Percentiles rank a stretch among this genome's conserved stretches.
These are phyloP conservation scores for Tolypocladium guangdongense DNA, from an alignment of 2,329 filamentous ascomycete genomes.

Conservation along the genomic window DNA sequence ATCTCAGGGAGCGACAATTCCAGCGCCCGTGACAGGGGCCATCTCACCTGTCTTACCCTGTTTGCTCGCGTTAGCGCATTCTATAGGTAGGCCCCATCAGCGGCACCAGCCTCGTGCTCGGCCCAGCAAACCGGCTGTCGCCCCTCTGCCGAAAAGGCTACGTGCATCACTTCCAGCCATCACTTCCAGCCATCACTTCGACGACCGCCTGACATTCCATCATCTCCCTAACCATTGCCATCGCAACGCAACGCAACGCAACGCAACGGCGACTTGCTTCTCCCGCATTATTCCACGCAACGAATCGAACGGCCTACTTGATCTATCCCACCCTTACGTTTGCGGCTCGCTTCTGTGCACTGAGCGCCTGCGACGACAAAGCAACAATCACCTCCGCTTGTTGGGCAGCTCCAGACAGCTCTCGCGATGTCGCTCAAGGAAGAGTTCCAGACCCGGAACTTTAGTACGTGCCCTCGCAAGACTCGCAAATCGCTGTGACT, in stretches of 20 bases:
- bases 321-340: neutral
- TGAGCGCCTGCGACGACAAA: constrained; percentile 4
- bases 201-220: constrained; percentile 9
- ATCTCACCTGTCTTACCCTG: neutral
- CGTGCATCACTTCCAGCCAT: constrained; percentile 12
- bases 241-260: neutral
- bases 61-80: neutral
- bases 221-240: constrained; percentile 10
- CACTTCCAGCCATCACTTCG: constrained; percentile 16
- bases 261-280: neutral
- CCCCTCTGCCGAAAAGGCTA: constrained; percentile 15
- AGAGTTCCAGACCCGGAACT: constrained; percentile 63
- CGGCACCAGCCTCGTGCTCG: constrained; percentile 1
- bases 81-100: neutral
- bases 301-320: no score
- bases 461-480: constrained; percentile 43
- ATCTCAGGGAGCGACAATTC: neutral
- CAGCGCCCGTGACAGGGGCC: neutral
- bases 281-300: neutral
- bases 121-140: neutral
- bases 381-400: neutral
- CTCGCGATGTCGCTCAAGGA: constrained; percentile 59
- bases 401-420: constrained; percentile 7
- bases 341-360: constrained; percentile 1
- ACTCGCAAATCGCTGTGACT: constrained; percentile 2